A percentile compares a stretch with the other conserved stretches of the same genome.
These are phyloP conservation scores for Phytophthora capsici DNA, from an alignment of 352 stramenopile species.

Conservation along the genomic window DNA sequence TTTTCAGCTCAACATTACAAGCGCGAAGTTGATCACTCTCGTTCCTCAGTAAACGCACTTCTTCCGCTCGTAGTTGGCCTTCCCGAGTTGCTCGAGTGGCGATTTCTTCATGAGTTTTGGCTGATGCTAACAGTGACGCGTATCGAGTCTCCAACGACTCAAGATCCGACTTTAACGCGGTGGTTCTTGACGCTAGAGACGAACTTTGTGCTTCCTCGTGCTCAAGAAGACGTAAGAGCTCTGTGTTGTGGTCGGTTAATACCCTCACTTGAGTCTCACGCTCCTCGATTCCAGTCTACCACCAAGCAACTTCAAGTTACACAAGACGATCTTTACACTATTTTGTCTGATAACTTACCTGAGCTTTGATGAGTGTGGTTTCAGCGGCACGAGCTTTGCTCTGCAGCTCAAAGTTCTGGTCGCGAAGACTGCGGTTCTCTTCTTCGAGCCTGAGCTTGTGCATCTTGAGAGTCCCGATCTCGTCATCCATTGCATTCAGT, in stretches of 20 bases:
- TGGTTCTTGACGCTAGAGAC: conserved; percentile 64
- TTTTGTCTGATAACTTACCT: conserved; percentile 29
- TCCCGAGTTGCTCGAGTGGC: conserved; percentile 88
- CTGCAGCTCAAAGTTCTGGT: conserved; percentile 94
- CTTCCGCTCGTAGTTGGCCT: conserved; percentile 93
- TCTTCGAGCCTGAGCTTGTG: conserved; percentile 82
- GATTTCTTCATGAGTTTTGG: conserved; percentile 94
- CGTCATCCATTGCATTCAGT: conserved; percentile 89
- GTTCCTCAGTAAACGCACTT: conserved; percentile 91
- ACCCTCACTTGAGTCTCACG: conserved; percentile 94
- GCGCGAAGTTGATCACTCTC: conserved; percentile 93
- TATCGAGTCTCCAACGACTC: conserved; percentile 91
- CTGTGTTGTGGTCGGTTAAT: conserved; percentile 95
- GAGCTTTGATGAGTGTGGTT: conserved; percentile 80
- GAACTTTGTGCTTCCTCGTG: conserved; percentile 92
- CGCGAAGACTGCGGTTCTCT: conserved; percentile 91
- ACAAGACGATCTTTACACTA: background rate
- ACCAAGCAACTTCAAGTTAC: conserved; percentile 4
- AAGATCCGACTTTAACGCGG: conserved; percentile 71
- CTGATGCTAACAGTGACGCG: conserved; percentile 87
- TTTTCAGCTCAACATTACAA: conserved; percentile 93
- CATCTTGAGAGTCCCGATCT: conserved; percentile 69
- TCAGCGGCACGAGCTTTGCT: conserved; percentile 89
- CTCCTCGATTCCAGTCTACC: conserved; percentile 79
- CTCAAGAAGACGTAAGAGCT: conserved; percentile 95